These are phyloP conservation scores for Oldenlandia corymbosa DNA, from an alignment of 257 asterid species.

Conservation along the genomic window DNA sequence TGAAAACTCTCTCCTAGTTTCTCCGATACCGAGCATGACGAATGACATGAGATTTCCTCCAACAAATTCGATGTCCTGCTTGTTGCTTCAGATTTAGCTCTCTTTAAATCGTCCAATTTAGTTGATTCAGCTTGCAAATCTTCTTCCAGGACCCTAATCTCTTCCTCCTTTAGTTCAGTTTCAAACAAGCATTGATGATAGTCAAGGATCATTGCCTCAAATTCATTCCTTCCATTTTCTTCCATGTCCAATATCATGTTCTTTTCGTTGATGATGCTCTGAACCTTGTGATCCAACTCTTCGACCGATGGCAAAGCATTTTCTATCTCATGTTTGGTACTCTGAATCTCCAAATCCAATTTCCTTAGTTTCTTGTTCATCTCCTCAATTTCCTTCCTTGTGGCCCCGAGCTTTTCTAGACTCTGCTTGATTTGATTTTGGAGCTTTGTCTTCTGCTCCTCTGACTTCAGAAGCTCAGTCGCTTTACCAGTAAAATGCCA, in stretches of 20 bases:
- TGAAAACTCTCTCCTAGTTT: conserved; percentile 62
- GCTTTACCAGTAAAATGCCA: conserved; percentile 74
- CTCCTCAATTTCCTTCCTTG: conserved; percentile 47
- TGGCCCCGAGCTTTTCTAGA: conserved; percentile 40
- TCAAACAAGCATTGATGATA: conserved; percentile 54
- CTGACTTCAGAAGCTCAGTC: conserved; percentile 59
- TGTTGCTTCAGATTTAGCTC: conserved; percentile 33
- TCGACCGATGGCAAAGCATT: conserved; percentile 26
- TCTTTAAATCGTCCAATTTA: conserved; percentile 34
- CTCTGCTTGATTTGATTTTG: conserved; percentile 53
- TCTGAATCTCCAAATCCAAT: conserved; percentile 38
- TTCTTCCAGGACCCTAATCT: conserved; percentile 45
- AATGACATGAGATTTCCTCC: conserved; percentile 37
- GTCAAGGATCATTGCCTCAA: conserved; percentile 51
- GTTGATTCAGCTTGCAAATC: conserved; percentile 35
- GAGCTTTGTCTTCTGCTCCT: conserved; percentile 68
- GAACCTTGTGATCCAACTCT: conserved; percentile 48
- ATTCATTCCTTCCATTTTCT: conserved; percentile 45
- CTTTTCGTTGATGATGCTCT: conserved; percentile 43
- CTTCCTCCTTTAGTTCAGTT: conserved; percentile 58
- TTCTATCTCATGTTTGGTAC: conserved; percentile 39
- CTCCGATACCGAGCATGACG: conserved; percentile 46
- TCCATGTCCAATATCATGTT: conserved; percentile 47
- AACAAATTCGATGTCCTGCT: conserved; percentile 37
- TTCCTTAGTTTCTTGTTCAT: conserved; percentile 38